Evolutionary conservation across 805 yeast species (phyloP).

Genomic region (Pichia occidentalis): DNA sequence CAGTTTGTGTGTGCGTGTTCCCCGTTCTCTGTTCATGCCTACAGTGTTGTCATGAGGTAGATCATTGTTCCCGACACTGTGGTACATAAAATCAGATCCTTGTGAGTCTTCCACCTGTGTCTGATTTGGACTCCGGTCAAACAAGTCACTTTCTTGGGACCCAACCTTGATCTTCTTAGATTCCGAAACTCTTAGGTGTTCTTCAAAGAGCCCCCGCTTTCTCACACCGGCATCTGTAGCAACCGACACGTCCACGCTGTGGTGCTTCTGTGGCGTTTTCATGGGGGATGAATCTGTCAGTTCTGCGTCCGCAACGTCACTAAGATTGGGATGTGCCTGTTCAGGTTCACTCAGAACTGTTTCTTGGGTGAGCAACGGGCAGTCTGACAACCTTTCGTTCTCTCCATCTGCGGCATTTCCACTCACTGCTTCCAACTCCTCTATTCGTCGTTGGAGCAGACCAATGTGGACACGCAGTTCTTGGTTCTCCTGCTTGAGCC

Average conservation of each 20-base stretch:
- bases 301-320: conserved; percentile 1
- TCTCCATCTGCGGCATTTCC: too few relatives aligned
- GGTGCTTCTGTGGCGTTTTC: conserved; percentile 2
- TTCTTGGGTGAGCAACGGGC: conserved; percentile 6
- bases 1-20: neutral
- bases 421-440: too few relatives aligned
- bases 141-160: neutral
- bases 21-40: neutral
- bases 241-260: neutral
- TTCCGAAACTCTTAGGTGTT: neutral
- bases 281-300: conserved; percentile 9
- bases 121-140: neutral
- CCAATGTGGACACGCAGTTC: too few relatives aligned
- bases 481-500: too few relatives aligned
- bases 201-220: conserved; percentile 3
- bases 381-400: too few relatives aligned
- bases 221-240: neutral
- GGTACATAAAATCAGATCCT: too few relatives aligned
- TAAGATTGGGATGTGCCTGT: neutral
- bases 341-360: conserved; percentile 6
- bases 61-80: neutral
- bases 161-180: neutral
- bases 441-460: too few relatives aligned
- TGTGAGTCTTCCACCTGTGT: conserved; percentile 9
- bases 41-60: neutral